Evolutionary conservation across 2,329 filamentous ascomycete species (phyloP), one percentile per base, ranked within the genome.

Genomic region (Cercospora sp.): DNA sequence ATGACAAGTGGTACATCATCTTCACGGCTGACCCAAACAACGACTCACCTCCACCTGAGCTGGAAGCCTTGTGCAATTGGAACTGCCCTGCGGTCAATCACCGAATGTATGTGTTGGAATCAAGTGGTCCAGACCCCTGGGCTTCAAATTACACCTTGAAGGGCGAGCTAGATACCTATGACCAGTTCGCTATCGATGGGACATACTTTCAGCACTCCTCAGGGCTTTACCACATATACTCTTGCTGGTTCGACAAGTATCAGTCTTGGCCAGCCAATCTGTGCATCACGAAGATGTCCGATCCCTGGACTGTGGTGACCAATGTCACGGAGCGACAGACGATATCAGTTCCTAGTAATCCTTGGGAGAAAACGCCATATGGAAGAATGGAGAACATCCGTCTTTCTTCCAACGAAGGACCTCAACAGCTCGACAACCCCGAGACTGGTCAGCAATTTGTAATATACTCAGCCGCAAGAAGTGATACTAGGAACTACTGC

Each of bases 151-250:
- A 82, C 72, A 79, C 76, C 3, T 77, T 82, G 74, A 84, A 84
- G 64, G 72, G 79, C 45, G 77, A 84, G 71, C 78, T 86, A 18
- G 77, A 85, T 70, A 85, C 84, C 0, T 85, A 80, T 70, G 79
- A 85, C 69, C 84, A 86, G 68, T 86, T 86, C 70, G 83, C 83
- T 23, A 85, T 86, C 67, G 84, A 86, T 65, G 84, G 84, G 0
- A 86, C 84, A 0, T 86, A 85, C 74, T 84, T 85, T 73, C 77
- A 79, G 66, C 80, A 85, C 72, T 71, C 71, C 1, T 75, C 77
- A 5, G 77, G 78, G 0, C 74, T 81, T 1, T 81, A 81, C 69
- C 80, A 82, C 67, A 75, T 82, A 71, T 82, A 82, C 69, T 78
- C 75, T 20, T 82, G 80, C 72, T 81, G 80, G 77, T 79, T 80